Evolutionary conservation across 257 asterid genomes (phyloP).

Genomic region (Solanum pennellii): DNA sequence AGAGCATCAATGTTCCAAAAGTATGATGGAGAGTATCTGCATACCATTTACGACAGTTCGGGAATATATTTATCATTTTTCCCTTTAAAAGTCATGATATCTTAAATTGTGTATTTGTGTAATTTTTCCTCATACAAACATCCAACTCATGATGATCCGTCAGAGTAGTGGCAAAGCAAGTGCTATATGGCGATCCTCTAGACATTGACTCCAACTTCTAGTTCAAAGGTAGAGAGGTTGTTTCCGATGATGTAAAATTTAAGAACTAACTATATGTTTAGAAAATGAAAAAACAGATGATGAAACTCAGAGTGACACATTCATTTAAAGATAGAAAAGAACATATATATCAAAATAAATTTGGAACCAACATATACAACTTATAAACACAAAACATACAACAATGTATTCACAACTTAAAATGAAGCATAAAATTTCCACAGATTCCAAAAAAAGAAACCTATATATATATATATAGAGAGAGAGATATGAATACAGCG

Average conservation of each 20-base stretch:
- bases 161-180: not conserved
- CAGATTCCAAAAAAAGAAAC: not conserved
- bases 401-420: constrained; percentile 8
- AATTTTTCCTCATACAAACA: not conserved
- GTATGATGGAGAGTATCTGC: no score
- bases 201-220: not conserved
- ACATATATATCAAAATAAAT: not conserved
- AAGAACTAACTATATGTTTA: not conserved
- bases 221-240: not conserved
- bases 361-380: not conserved
- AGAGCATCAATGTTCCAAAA: no score
- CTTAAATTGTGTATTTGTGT: not conserved
- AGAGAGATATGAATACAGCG: not conserved
- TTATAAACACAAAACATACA: not conserved
- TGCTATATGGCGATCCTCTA: not conserved
- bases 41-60: no score
- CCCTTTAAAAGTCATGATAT: no score
- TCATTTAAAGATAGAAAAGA: not conserved
- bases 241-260: not conserved
- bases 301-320: not conserved
- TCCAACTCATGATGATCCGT: not conserved
- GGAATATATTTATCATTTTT: no score
- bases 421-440: not conserved
- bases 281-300: not conserved
- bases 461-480: not conserved